Conservation (phyloP, 2,329 filamentous ascomycete genomes). For the Cordyceps tenuipes region DNA sequence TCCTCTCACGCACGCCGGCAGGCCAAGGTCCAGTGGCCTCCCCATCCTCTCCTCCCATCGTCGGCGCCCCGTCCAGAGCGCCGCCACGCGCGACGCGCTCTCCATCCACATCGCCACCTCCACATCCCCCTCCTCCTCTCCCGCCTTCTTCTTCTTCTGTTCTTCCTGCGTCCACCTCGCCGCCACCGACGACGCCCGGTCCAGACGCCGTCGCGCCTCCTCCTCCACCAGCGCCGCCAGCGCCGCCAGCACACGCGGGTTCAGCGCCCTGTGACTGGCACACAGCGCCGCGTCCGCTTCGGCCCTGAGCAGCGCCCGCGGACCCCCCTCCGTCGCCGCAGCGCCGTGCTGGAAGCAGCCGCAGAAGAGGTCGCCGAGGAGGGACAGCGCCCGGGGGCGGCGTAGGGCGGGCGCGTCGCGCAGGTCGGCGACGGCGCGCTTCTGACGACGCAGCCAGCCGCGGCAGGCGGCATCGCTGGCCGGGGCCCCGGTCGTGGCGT, state of each 20-base stretch:
- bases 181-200: background rate
- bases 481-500: background rate
- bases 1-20: slow-evolving; percentile 17
- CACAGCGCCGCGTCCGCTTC: slow-evolving; percentile 31
- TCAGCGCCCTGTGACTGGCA: slow-evolving; percentile 29
- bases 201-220: slow-evolving; percentile 29
- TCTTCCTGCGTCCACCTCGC: no score
- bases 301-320: slow-evolving; percentile 8
- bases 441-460: background rate
- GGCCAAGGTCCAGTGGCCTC: slow-evolving; percentile 15
- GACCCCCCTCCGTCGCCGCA: slow-evolving; percentile 16
- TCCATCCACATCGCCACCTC: slow-evolving; percentile 22
- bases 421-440: background rate
- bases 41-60: slow-evolving; percentile 24
- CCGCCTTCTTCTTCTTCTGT: background rate
- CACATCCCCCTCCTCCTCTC: background rate
- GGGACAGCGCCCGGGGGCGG: background rate
- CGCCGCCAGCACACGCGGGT: slow-evolving; percentile 34
- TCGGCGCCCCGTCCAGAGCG: slow-evolving; percentile 30
- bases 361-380: slow-evolving; percentile 13
- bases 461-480: background rate
- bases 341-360: slow-evolving; percentile 20
- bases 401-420: background rate
- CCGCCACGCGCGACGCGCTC: slow-evolving; percentile 25
- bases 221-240: slow-evolving; percentile 34